phyloP scores from a whole-genome alignment of 306 rosid genomes.

The Herpetospermum pedunculosum region DNA sequence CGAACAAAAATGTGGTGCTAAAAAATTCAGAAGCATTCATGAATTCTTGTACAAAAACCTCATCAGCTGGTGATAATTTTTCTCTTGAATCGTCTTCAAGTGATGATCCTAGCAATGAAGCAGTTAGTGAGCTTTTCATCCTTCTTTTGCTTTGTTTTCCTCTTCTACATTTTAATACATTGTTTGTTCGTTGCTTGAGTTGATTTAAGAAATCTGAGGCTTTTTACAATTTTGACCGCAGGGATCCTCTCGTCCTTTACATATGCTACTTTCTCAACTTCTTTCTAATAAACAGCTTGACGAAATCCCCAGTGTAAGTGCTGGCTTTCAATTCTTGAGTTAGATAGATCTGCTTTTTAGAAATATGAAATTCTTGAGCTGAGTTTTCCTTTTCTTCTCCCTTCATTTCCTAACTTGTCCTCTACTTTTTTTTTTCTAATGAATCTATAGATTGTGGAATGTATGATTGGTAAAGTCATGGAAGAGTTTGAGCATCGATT shows the following conservation, averaged over 20 bases:
- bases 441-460: constrained; percentile 58
- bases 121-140: constrained; percentile 36
- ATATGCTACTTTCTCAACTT: constrained; percentile 44
- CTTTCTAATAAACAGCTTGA: constrained; percentile 58
- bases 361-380: neutral
- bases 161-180: neutral
- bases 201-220: neutral
- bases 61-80: constrained; percentile 32
- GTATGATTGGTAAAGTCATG: constrained; percentile 60
- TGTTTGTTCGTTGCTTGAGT: neutral
- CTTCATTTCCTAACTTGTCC: neutral
- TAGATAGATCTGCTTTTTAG: too few species aligned
- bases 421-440: neutral
- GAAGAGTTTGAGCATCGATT: constrained; percentile 64
- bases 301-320: constrained; percentile 72
- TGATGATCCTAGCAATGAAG: constrained; percentile 31
- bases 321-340: neutral
- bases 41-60: constrained; percentile 31
- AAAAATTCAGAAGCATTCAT: constrained; percentile 59
- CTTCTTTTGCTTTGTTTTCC: neutral
- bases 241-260: constrained; percentile 47
- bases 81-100: constrained; percentile 25
- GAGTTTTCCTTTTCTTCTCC: neutral
- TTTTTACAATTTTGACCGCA: constrained; percentile 14
- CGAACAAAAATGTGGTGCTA: constrained; percentile 30